phyloP scores from a whole-genome alignment of 2,329 filamentous ascomycete species.

The Fusarium pseudograminearum region DNA sequence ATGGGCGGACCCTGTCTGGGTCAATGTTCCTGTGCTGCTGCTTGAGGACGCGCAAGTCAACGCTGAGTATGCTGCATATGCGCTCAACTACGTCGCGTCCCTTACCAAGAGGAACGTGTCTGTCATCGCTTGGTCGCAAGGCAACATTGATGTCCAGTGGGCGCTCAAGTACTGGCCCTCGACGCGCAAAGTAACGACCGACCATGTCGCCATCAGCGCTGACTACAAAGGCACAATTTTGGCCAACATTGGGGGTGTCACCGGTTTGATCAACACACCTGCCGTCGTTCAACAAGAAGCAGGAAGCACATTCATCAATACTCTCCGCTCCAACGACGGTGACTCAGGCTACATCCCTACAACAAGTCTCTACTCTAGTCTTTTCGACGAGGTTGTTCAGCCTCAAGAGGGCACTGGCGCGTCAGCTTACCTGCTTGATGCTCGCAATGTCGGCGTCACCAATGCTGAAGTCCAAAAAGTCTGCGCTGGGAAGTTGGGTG shows the following conservation, averaged over 20 bases:
- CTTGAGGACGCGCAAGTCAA: conserved; percentile 9
- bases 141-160: conserved; percentile 17
- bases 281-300: conserved; percentile 15
- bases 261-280: background rate
- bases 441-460: background rate
- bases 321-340: conserved; percentile 1
- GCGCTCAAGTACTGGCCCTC: conserved; percentile 30
- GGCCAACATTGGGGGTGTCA: background rate
- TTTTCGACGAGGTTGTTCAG: conserved; percentile 13
- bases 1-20: conserved; percentile 23
- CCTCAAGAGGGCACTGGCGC: conserved; percentile 5
- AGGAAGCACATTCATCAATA: conserved; percentile 7
- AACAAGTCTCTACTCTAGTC: conserved; percentile 18
- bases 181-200: conserved; percentile 1
- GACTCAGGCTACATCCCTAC: conserved; percentile 17
- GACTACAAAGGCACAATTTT: conserved; percentile 16
- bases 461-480: conserved; percentile 11
- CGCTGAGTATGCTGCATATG: conserved; percentile 12
- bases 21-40: background rate
- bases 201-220: conserved; percentile 16
- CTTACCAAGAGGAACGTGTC: background rate
- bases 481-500: background rate
- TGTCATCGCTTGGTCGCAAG: conserved; percentile 17
- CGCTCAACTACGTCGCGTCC: conserved; percentile 10
- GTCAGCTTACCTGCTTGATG: conserved; percentile 11